Conservation (phyloP, 352 stramenopile genomes). For the Pythium aquatile region DNA sequence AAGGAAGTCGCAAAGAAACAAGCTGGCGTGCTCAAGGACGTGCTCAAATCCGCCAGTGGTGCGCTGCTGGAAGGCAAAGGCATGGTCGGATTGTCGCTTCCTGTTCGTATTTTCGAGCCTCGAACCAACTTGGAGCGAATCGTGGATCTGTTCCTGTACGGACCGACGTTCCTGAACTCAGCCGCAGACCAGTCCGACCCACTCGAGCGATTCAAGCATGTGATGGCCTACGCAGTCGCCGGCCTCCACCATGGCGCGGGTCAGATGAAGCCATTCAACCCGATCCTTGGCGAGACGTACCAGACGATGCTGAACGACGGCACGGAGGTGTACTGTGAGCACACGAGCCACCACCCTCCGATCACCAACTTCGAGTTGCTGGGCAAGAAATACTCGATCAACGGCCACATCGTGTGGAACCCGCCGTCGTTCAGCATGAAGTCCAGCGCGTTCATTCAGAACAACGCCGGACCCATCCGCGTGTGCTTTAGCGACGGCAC, state of each 20-base stretch:
- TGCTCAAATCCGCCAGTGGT: slow-evolving; percentile 64
- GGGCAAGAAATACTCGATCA: slow-evolving; percentile 68
- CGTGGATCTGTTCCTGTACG: slow-evolving; percentile 80
- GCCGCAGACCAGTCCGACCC: slow-evolving; percentile 58
- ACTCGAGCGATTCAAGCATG: slow-evolving; percentile 78
- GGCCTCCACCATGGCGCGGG: slow-evolving; percentile 77
- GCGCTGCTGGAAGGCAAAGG: slow-evolving; percentile 39
- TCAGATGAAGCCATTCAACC: slow-evolving; percentile 85
- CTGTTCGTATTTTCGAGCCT: slow-evolving; percentile 83
- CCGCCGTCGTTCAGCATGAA: slow-evolving; percentile 74
- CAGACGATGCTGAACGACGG: slow-evolving; percentile 73
- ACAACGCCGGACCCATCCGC: slow-evolving; percentile 71
- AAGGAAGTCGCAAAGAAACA: slow-evolving; percentile 88
- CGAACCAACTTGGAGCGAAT: slow-evolving; percentile 81
- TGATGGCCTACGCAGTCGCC: slow-evolving; percentile 73
- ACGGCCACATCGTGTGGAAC: slow-evolving; percentile 71
- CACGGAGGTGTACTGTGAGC: slow-evolving; percentile 77
- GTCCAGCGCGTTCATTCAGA: slow-evolving; percentile 81
- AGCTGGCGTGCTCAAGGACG: slow-evolving; percentile 78
- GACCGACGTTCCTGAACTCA: slow-evolving; percentile 66
- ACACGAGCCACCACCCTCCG: slow-evolving; percentile 83
- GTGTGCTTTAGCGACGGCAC: slow-evolving; percentile 68
- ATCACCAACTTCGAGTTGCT: slow-evolving; percentile 86
- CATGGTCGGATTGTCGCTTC: slow-evolving; percentile 75
- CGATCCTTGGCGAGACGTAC: slow-evolving; percentile 81